Evolutionary conservation across 2,329 filamentous ascomycete species (phyloP), one percentile per base, ranked within the genome.

Genomic region (Celoporthe dispersa): DNA sequence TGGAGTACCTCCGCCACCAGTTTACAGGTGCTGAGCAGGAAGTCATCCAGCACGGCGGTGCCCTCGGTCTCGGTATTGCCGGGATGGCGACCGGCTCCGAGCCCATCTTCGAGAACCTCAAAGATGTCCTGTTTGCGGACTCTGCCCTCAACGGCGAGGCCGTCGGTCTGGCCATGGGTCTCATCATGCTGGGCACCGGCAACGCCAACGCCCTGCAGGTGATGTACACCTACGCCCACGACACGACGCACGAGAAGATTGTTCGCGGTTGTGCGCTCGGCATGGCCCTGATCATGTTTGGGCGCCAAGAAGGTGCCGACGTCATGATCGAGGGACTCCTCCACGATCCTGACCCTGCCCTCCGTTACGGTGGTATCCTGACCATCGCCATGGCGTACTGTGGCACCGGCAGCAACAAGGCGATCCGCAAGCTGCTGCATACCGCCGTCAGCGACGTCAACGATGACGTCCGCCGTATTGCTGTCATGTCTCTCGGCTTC

Each of bases 261-360:
- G 94, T 99, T 33, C 94, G 96, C 64, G 96, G 96, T 78, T 89
- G 98, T 71, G 95, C 96, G 41, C 88, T 99, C 74, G 96, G 96
- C 70, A 98, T 99, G 94, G 94, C 96, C 14, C 85, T 99, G 71
- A 97, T 99, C 84, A 98, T 98, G 95, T 99, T 96, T 76, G 94
- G 92, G 63, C 92, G 94, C 71, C 94, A 98, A 82, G 96, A 99
- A 81, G 92, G 92, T 73, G 96, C 96, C 16, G 96, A 99, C 80
- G 92, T 96, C 77, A 88, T 98, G 75, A 97, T 99, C 74, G 95
- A 97, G 78, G 94, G 93, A 63, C 90, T 99, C 1, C 87, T 99
- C 48, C 94, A 94, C 73, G 96, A 99, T 75, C 93, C 96, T 1
- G 95, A 99, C 78, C 94, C 96, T 75, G 95, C 94, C 9, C 86